These are phyloP conservation scores for Populus trichocarpa DNA, from an alignment of 441 rosid genomes.

Conservation along the genomic window DNA sequence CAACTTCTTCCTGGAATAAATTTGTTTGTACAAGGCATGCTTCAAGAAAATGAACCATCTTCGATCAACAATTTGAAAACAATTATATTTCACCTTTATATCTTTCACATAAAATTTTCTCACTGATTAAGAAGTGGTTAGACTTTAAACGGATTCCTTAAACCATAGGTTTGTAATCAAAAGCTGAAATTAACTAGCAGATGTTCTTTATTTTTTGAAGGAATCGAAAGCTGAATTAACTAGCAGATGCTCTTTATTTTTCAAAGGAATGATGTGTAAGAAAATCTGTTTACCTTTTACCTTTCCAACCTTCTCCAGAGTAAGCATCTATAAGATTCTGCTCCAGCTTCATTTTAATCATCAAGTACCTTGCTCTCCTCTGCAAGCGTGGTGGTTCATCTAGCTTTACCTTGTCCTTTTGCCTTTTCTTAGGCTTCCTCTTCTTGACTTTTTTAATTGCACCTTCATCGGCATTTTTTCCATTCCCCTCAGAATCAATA, in stretches of 20 bases:
- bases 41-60: neutral
- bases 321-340: slow-evolving; percentile 98
- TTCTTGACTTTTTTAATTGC: slow-evolving; percentile 37
- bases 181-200: neutral
- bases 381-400: slow-evolving; percentile 84
- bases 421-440: slow-evolving; percentile 49
- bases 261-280: neutral
- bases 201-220: neutral
- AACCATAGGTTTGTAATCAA: neutral
- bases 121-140: neutral
- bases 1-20: neutral
- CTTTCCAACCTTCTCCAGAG: slow-evolving; percentile 98
- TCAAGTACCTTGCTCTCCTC: slow-evolving; percentile 82
- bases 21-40: neutral
- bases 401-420: slow-evolving; percentile 45
- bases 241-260: neutral
- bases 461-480: slow-evolving; percentile 21
- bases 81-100: neutral
- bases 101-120: neutral
- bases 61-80: neutral
- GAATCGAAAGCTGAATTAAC: neutral
- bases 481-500: slow-evolving; percentile 28
- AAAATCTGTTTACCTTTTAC: slow-evolving; percentile 68
- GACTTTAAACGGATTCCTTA: neutral
- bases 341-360: slow-evolving; percentile 93